phyloP scores from a whole-genome alignment of 2,329 filamentous ascomycete genomes.

The Exophiala sp. region DNA sequence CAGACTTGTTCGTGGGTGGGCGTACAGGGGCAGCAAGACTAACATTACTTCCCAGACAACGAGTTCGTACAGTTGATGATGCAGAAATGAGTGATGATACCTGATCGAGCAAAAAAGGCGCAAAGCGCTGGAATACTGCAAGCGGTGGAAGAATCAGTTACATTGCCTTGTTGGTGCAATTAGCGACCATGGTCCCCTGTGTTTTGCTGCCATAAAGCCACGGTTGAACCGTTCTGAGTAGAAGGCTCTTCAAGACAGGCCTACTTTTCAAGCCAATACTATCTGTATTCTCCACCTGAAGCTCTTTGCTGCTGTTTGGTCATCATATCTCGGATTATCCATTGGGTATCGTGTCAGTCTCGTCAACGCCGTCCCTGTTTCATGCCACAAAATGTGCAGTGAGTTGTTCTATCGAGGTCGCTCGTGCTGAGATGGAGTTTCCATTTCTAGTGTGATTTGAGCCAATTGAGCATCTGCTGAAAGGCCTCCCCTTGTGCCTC shows the following conservation, averaged over 20 bases:
- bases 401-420: too few species aligned
- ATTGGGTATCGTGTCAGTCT: constrained; percentile 10
- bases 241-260: not conserved
- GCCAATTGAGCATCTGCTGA: constrained; percentile 28
- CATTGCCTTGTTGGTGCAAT: not conserved
- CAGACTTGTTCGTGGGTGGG: not conserved
- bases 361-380: not conserved
- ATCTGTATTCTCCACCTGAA: too few species aligned
- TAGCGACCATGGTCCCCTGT: not conserved
- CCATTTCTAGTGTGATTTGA: constrained; percentile 19
- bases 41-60: constrained; percentile 61
- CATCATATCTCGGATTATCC: not conserved
- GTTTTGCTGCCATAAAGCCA: constrained; percentile 9
- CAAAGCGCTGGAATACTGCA: constrained; percentile 4
- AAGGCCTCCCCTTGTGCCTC: constrained; percentile 26
- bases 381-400: too few species aligned
- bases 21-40: constrained; percentile 1
- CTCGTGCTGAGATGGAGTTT: too few species aligned
- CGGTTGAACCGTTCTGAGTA: not conserved
- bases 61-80: constrained; percentile 94
- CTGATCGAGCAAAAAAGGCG: not conserved
- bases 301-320: not conserved
- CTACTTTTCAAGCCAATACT: too few species aligned
- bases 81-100: constrained; percentile 68
- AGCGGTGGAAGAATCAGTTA: constrained; percentile 3